Evolutionary conservation across 2,329 filamentous ascomycete species (phyloP), one percentile per base, ranked within the genome.

Genomic region (Pyrenophora teres): DNA sequence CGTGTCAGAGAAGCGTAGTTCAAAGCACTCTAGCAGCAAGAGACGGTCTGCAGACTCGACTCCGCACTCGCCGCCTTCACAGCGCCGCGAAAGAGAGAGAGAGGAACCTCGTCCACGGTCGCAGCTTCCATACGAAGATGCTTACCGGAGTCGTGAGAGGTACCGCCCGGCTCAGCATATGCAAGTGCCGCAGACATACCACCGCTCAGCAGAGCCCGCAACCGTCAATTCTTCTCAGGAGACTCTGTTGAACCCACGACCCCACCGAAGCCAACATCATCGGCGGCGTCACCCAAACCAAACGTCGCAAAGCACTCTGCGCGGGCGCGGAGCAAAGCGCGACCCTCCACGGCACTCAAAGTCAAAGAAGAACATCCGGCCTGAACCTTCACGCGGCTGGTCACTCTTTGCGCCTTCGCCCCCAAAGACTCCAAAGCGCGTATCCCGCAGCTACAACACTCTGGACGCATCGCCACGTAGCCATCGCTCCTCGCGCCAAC

Each of bases 321-420:
- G 67, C 42, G 71, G 71, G 39, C 68, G 67, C 42, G 71, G 71
- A 43, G 68, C 68, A 32, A 73, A 73, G 59, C 69, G 71, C 21
- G 69, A 72, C 32, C 68, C 69, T 50, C 67, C 68, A n/a, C 54
- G 50, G 16, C 53, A 65, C 38, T 65, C 64, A 1, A 72, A 67
- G 40, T 69, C 69, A 0, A 72, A 67, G 50, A 71, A 64, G 30
- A 62, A 57, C 9, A 32, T 64, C 12, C 62, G 57, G 19, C 52
- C 61, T 19, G 62, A 69, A 40, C 61, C 57, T 36, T 64, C 67
- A 15, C 57, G 55, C 41, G 61, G 59, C 12, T 69, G 69, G 68
- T 67, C 65, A 12, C 57, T 70, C 19, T 69, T 72, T 46, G 53
- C 62, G 37, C 59, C 70, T 33, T 64, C 70, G 5, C 64, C 69